A percentile compares a stretch with the other conserved stretches of the same genome.
Conservation (phyloP, 129 eudicot genomes). For the Solidago caesia region DNA sequence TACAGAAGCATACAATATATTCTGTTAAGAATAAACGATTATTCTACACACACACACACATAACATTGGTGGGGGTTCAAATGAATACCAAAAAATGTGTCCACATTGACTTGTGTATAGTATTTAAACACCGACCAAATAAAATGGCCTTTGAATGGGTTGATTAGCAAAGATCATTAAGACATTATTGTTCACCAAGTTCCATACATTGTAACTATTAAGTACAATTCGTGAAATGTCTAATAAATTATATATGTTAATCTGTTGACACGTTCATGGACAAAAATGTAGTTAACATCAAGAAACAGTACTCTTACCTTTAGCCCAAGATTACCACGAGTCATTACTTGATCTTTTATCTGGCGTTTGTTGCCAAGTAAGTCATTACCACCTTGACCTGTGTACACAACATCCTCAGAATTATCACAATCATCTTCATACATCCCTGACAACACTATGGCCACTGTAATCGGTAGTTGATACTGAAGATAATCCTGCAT, state of each 20-base stretch:
- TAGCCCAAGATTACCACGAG: constrained; percentile 78
- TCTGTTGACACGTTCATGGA: constrained; percentile 7
- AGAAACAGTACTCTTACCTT: constrained; percentile 46
- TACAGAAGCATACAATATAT: constrained; percentile 34
- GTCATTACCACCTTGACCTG: constrained; percentile 97
- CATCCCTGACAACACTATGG: constrained; percentile 88
- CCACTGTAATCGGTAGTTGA: constrained; percentile 61
- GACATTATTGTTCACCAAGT: neutral
- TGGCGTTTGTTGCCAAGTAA: constrained; percentile 73
- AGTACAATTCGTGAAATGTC: neutral
- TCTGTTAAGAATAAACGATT: no score
- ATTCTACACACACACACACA: neutral
- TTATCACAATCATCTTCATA: constrained; percentile 93
- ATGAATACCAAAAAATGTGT: no score
- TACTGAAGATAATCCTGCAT: constrained; percentile 44
- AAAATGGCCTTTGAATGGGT: neutral
- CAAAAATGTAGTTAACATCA: neutral
- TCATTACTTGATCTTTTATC: constrained; percentile 63
- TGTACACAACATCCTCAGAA: constrained; percentile 69
- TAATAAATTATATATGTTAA: neutral
- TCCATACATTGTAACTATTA: neutral
- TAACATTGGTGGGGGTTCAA: neutral
- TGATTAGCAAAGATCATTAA: neutral
- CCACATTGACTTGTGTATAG: no score
- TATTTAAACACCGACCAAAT: neutral